Percentiles rank a stretch among this genome's conserved stretches.
phyloP scores from a whole-genome alignment of 2,329 filamentous ascomycete genomes.

The Cladosporium austrohemisphaericum region DNA sequence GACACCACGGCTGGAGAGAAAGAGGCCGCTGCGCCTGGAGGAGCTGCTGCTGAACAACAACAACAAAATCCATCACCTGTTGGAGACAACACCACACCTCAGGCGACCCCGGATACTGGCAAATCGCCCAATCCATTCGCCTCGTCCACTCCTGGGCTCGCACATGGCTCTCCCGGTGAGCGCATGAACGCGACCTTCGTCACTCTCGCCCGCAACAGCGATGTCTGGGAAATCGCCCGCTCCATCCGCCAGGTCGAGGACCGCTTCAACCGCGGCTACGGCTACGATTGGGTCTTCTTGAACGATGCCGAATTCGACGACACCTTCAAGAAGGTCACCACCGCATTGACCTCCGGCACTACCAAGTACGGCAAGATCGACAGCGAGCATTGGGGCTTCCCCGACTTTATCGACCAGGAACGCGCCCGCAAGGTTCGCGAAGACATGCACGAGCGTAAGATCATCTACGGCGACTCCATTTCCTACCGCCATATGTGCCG shows the following conservation, averaged over 20 bases:
- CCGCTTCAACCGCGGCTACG: conserved; percentile 92
- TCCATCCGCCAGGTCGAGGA: conserved; percentile 97
- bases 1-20: conserved; percentile 4
- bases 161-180: conserved; percentile 56
- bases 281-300: conserved; percentile 99
- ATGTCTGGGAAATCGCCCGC: conserved; percentile 94
- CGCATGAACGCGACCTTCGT: conserved; percentile 98
- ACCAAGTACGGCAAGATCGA: conserved; percentile 88
- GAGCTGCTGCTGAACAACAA: background rate
- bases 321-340: conserved; percentile 88
- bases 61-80: background rate
- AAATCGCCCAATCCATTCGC: conserved; percentile 32
- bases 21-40: conserved; percentile 1
- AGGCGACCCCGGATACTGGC: conserved; percentile 10
- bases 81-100: background rate
- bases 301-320: conserved; percentile 95
- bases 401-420: conserved; percentile 90
- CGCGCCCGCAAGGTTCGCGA: conserved; percentile 86
- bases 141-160: conserved; percentile 23
- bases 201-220: conserved; percentile 85
- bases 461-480: conserved; percentile 96
- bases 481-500: conserved; percentile 99
- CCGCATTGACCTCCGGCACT: conserved; percentile 83
- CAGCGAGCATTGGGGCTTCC: conserved; percentile 95
- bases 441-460: conserved; percentile 89